Evolutionary conservation across 108 stramenopile species (phyloP).

Genomic region (Cyclotella kingstonii): DNA sequence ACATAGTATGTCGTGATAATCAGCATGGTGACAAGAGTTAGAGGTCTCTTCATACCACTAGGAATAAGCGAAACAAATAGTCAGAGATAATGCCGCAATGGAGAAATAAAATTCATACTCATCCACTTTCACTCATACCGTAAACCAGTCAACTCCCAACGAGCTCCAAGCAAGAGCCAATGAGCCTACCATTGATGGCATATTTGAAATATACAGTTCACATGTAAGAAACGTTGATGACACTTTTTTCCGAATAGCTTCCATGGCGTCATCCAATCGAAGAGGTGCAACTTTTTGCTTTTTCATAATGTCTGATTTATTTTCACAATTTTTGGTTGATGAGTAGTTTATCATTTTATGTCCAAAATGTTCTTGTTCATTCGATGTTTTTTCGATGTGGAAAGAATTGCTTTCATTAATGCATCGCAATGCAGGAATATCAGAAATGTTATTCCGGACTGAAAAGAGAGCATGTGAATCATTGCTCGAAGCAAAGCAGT

Average conservation of each 20-base stretch:
- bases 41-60: slow-evolving; percentile 65
- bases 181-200: slow-evolving; percentile 72
- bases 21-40: slow-evolving; percentile 65
- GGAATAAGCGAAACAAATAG: no score
- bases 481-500: no score
- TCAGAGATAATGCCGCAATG: not conserved
- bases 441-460: no score
- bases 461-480: no score
- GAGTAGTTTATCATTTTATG: not conserved
- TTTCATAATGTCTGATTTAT: no score
- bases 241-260: slow-evolving; percentile 28
- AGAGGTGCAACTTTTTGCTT: slow-evolving; percentile 6
- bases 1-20: slow-evolving; percentile 72
- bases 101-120: not conserved
- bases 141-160: slow-evolving; percentile 83
- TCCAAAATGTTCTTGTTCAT: no score
- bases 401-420: no score
- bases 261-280: slow-evolving; percentile 33
- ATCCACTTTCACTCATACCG: slow-evolving; percentile 53
- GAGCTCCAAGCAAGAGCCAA: slow-evolving; percentile 66
- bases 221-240: slow-evolving; percentile 2
- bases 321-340: no score
- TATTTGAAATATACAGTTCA: slow-evolving; percentile 71
- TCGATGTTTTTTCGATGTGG: no score
- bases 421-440: no score